Evolutionary conservation across 768 basidiomycete species (phyloP), one percentile per base, ranked within the genome.

Genomic region (Melanogaster broomeanus): DNA sequence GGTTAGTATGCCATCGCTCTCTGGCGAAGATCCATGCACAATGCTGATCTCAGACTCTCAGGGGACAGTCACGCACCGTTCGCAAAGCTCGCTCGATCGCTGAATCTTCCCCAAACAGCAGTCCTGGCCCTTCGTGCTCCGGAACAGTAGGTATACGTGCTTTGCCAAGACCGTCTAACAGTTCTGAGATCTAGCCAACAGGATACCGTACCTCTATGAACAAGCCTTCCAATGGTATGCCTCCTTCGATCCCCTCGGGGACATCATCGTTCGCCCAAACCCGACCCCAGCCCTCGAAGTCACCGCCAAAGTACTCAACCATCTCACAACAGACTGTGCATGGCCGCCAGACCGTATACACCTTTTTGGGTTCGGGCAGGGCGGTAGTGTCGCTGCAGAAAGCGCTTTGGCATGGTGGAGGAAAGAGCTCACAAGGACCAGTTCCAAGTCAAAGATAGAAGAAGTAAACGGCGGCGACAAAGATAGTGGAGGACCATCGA

Each of bases 101-200:
- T 97, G 42, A 88, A 83, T 57, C 80, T 97, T n/a, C 94, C 93
- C 0, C 93, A 95, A 65, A 96, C 94, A 0, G 91, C 93, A 3
- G 76, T 83, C 2, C 80, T 96, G n/a, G 80, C 90, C 2, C 64
- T 96, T 10, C 83, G 88, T 42, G 93, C 87, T 3, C 87, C 92
- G 16, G 81, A 87, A 60, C 83, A 81, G 87, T 90, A 69, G 57
- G 80, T 72, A 34, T 45, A 16, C n/a, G 0, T 42, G 31, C 25
- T 34, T 43, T 50, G 35, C 21, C 40, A 16, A 48, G 35, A 39
- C 16, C 27, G 42, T 31, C n/a, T 30, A 41, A 18, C 24, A 22
- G 42, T 44, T 39, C 52, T 68, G 37, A 63, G 30, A 33, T 16
- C 55, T 27, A 9, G 21, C 37, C 42, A 45, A 38, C 65, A 91